Percentiles rank a stretch among this genome's conserved stretches.
phyloP scores from a whole-genome alignment of 495 filamentous ascomycete genomes.

The Trichoderma virens region DNA sequence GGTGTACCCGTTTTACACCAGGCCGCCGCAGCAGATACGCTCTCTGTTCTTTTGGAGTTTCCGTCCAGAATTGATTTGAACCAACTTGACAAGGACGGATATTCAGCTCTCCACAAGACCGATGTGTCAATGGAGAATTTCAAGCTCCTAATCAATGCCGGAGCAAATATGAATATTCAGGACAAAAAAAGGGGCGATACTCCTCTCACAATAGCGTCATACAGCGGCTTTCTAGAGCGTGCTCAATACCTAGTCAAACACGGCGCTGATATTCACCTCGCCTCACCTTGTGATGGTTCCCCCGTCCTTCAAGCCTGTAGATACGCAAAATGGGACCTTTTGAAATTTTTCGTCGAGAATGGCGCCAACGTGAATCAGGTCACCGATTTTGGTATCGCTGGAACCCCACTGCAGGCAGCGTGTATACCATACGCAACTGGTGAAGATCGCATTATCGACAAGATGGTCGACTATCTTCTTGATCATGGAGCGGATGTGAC shows the following conservation, averaged over 20 bases:
- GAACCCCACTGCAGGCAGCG: constrained; percentile 17
- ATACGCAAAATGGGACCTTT: not conserved
- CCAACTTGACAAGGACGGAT: not conserved
- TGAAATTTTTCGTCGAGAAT: constrained; percentile 14
- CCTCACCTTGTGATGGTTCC: constrained; percentile 6
- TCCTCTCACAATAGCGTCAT: constrained; percentile 4
- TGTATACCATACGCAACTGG: not conserved
- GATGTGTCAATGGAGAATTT: not conserved
- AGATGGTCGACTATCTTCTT: constrained; percentile 14
- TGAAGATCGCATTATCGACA: not conserved
- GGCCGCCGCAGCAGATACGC: not conserved
- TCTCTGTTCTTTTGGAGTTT: not conserved
- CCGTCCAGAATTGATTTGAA: constrained; percentile 10
- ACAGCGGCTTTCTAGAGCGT: not conserved
- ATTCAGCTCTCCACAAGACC: constrained; percentile 6
- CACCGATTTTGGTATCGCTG: constrained; percentile 1
- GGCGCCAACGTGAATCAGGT: constrained; percentile 16
- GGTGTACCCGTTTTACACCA: constrained; percentile 2
- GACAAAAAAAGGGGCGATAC: constrained; percentile 12
- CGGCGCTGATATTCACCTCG: constrained; percentile 9
- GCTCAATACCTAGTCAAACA: constrained; percentile 4
- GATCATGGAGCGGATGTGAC: constrained; percentile 14
- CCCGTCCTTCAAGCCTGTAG: constrained; percentile 14
- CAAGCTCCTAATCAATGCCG: constrained; percentile 14
- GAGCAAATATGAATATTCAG: constrained; percentile 10